phyloP scores from a whole-genome alignment of 768 basidiomycete genomes.

The Pseudohyphozyma bogoriensis region DNA sequence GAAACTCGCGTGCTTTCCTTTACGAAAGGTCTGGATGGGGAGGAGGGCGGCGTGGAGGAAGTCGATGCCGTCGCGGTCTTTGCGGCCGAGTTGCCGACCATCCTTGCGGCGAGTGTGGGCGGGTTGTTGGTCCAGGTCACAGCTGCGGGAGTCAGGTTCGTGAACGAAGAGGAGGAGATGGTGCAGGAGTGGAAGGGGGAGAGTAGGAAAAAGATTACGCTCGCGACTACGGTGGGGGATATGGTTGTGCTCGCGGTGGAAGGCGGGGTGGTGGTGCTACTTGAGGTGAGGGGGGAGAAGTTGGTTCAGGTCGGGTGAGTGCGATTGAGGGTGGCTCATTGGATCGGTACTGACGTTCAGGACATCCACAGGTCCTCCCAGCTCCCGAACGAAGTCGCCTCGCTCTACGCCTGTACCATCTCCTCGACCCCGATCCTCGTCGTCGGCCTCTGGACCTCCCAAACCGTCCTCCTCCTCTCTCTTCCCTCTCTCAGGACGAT shows the following conservation, averaged over 20 bases:
- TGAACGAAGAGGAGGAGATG: constrained; percentile 44
- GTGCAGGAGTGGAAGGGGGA: constrained; percentile 7
- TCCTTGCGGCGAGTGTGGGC: constrained; percentile 54
- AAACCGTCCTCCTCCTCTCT: constrained; percentile 51
- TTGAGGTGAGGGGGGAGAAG: constrained; percentile 43
- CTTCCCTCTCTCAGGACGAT: constrained; percentile 35
- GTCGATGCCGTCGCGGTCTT: constrained; percentile 44
- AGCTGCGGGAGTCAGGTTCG: constrained; percentile 46
- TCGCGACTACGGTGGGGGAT: constrained; percentile 13
- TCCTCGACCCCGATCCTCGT: constrained; percentile 44
- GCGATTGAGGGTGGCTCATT: background rate
- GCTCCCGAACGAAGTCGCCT: constrained; percentile 51
- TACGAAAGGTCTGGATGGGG: background rate
- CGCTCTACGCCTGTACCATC: constrained; percentile 55
- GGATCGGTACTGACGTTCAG: background rate
- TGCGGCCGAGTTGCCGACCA: constrained; percentile 47
- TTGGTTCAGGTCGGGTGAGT: constrained; percentile 3
- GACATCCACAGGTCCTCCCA: background rate
- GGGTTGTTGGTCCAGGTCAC: constrained; percentile 66
- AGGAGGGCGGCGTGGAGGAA: constrained; percentile 37
- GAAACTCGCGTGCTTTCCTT: constrained; percentile 24
- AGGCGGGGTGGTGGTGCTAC: constrained; percentile 42
- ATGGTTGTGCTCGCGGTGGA: constrained; percentile 21
- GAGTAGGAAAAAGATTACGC: constrained; percentile 20
- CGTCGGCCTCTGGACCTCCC: constrained; percentile 68